Percentiles rank a stretch among this genome's conserved stretches.
Evolutionary conservation across 495 filamentous ascomycete genomes (phyloP).

Genomic region (Daldinia caldariorum): DNA sequence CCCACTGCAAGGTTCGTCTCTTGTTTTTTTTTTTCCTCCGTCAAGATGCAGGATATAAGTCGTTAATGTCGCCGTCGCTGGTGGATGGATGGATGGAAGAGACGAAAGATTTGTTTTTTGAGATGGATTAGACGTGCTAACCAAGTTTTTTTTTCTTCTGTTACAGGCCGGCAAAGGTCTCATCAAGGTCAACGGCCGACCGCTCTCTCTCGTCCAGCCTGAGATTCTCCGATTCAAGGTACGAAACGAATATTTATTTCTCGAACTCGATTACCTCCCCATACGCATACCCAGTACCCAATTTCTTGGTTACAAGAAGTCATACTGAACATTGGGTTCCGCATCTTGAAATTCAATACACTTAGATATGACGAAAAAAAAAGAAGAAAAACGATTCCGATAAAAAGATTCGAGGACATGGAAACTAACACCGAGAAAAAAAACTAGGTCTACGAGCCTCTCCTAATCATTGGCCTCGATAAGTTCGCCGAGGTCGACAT

Average conservation of each 20-base stretch:
- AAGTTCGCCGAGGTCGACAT: constrained; percentile 98
- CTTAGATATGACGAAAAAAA: constrained; percentile 2
- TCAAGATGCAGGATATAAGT: background rate
- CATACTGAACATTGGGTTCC: background rate
- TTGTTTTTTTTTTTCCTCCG: background rate
- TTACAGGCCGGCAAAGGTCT: constrained; percentile 88
- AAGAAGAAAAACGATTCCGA: background rate
- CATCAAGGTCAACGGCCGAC: constrained; percentile 98
- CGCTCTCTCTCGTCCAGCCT: constrained; percentile 90
- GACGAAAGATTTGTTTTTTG: background rate
- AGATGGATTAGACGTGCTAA: constrained; percentile 22
- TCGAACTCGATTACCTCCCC: constrained; percentile 15
- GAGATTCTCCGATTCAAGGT: constrained; percentile 98
- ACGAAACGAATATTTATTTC: constrained; percentile 40
- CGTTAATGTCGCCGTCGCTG: constrained; percentile 4
- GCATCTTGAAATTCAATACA: background rate
- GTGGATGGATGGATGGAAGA: constrained; percentile 2
- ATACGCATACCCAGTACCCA: constrained; percentile 15
- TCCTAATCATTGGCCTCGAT: constrained; percentile 94
- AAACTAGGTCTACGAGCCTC: constrained; percentile 87
- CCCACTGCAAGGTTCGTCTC: constrained; percentile 87
- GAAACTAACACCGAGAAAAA: constrained; percentile 12
- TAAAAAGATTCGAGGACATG: no score
- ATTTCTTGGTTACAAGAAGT: background rate
- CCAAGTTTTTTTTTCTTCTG: constrained; percentile 12